These are phyloP conservation scores for Botrytis aclada DNA, from an alignment of 2,329 filamentous ascomycete genomes.

Conservation along the genomic window DNA sequence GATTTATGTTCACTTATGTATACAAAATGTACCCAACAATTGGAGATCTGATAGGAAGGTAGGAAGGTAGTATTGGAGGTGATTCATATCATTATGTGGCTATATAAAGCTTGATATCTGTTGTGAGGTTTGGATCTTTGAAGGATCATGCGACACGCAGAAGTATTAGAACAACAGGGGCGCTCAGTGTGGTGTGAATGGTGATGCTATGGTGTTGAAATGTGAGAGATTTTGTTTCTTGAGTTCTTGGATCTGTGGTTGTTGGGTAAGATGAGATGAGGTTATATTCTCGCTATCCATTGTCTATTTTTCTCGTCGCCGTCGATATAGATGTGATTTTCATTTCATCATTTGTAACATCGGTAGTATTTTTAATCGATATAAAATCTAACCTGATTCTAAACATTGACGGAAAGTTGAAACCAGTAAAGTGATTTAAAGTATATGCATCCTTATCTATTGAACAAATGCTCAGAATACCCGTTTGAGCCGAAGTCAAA, in stretches of 20 bases:
- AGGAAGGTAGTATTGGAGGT: too few species aligned
- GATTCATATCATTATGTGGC: too few species aligned
- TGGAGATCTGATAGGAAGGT: not conserved
- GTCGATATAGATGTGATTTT: not conserved
- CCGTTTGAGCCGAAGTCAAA: fast-evolving
- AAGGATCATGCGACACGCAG: too few species aligned
- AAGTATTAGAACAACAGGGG: too few species aligned
- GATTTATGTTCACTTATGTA: not conserved
- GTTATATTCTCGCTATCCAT: too few species aligned
- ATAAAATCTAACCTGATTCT: too few species aligned
- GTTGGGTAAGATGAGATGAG: not conserved
- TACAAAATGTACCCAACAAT: fast-evolving
- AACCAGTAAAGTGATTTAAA: not conserved
- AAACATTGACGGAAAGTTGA: not conserved
- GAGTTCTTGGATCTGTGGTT: not conserved
- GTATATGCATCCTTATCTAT: too few species aligned
- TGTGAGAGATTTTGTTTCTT: not conserved
- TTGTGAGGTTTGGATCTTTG: too few species aligned
- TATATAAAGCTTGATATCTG: too few species aligned
- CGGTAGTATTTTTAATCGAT: not conserved
- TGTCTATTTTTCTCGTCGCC: too few species aligned
- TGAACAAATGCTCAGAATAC: not conserved
- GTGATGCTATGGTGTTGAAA: not conserved
- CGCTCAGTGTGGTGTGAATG: not conserved
- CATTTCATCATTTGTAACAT: not conserved